Evolutionary conservation across 2,329 filamentous ascomycete genomes (phyloP).

Genomic region (Alternaria brassicae): DNA sequence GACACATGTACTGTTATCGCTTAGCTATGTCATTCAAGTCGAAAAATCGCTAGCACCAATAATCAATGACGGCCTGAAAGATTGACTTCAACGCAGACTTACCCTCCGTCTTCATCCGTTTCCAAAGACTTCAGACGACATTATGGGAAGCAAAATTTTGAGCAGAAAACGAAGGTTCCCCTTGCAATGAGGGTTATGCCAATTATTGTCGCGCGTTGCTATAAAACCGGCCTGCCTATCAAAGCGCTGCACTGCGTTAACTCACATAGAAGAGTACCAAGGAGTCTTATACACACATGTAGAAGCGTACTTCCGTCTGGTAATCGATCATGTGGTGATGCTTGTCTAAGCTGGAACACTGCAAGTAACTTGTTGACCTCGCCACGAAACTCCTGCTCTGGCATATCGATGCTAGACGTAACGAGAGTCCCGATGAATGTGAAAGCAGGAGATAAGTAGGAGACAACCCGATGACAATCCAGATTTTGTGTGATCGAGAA

Average conservation of each 20-base stretch:
- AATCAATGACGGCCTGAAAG: too few species aligned
- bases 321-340: not conserved
- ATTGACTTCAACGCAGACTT: not conserved
- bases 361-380: not conserved
- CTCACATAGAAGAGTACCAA: too few species aligned
- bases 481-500: not conserved
- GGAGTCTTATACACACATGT: not conserved
- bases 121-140: not conserved
- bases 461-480: not conserved
- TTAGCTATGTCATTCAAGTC: too few species aligned
- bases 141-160: not conserved
- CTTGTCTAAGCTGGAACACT: not conserved
- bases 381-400: not conserved
- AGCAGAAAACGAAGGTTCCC: not conserved
- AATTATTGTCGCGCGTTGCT: too few species aligned
- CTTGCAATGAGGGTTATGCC: accelerated
- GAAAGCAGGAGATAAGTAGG: not conserved
- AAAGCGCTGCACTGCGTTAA: too few species aligned
- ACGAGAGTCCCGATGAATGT: accelerated
- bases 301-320: not conserved
- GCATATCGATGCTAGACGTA: accelerated
- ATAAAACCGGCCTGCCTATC: too few species aligned
- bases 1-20: not conserved
- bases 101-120: accelerated
- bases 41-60: too few species aligned